Percentiles rank a stretch among this genome's conserved stretches.
Evolutionary conservation across 768 basidiomycete genomes (phyloP).

Genomic region (Leucosporidium creatinivorum): DNA sequence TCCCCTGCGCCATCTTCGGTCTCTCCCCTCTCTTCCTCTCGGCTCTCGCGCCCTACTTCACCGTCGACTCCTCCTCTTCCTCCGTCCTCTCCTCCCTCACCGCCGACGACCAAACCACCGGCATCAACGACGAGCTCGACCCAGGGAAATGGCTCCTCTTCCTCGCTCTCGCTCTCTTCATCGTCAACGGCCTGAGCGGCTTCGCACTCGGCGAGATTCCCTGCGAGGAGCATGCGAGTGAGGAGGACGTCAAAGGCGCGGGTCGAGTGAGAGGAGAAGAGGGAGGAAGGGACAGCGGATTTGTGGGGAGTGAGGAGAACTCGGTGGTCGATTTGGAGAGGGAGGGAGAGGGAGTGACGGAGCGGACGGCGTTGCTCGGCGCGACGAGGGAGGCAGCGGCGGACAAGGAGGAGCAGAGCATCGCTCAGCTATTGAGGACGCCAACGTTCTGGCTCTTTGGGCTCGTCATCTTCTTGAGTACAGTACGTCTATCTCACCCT

Average conservation of each 20-base stretch:
- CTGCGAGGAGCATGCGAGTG: slow-evolving; percentile 18
- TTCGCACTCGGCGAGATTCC: slow-evolving; percentile 17
- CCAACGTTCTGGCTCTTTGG: slow-evolving; percentile 32
- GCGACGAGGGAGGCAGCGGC: not conserved
- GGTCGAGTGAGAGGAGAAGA: not conserved
- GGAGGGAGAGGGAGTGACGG: not conserved
- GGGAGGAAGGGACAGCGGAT: not conserved
- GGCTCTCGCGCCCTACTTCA: slow-evolving; percentile 28
- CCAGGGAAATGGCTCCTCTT: slow-evolving; percentile 29
- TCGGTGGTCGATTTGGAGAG: not conserved
- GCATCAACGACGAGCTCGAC: slow-evolving; percentile 23
- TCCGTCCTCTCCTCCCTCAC: slow-evolving; percentile 11
- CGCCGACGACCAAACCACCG: not conserved
- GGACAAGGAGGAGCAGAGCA: not conserved
- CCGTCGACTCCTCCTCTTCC: slow-evolving; percentile 3
- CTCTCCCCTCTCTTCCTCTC: slow-evolving; percentile 35
- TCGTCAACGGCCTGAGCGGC: slow-evolving; percentile 29
- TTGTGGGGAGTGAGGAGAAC: not conserved
- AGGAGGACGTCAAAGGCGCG: not conserved
- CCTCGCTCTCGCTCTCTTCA: slow-evolving; percentile 21
- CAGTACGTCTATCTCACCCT: slow-evolving; percentile 22
- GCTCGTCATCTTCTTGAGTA: slow-evolving; percentile 19
- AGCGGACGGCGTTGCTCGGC: slow-evolving; percentile 6
- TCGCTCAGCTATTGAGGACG: slow-evolving; percentile 8
- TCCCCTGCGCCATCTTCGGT: slow-evolving; percentile 34